phyloP scores from a whole-genome alignment of 1,284 basidiomycete genomes.

The Cryptococcus maquisensis region DNA sequence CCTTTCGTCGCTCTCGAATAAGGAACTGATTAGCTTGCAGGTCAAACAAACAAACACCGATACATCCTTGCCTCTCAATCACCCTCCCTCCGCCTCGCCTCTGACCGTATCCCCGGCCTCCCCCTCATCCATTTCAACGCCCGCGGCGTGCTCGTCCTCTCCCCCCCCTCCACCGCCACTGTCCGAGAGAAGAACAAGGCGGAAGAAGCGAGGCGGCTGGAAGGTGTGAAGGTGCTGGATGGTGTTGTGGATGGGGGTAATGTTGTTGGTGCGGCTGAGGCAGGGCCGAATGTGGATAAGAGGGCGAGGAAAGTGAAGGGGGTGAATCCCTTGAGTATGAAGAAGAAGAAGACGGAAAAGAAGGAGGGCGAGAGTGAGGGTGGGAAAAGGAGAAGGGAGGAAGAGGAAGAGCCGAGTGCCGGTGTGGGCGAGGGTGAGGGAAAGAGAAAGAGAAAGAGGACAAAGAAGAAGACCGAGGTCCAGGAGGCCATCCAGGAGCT shows the following conservation, averaged over 20 bases:
- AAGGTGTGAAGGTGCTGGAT: slow-evolving; percentile 31
- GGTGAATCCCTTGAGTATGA: slow-evolving; percentile 88
- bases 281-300: slow-evolving; percentile 51
- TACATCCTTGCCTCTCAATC: slow-evolving; percentile 82
- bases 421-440: slow-evolving; percentile 14
- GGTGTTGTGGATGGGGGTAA: slow-evolving; percentile 40
- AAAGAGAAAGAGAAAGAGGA: slow-evolving; percentile 40
- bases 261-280: slow-evolving; percentile 54
- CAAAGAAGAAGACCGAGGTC: slow-evolving; percentile 37
- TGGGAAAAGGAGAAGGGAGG: slow-evolving; percentile 10
- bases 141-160: slow-evolving; percentile 84
- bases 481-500: slow-evolving; percentile 36
- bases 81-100: slow-evolving; percentile 59
- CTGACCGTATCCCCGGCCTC: slow-evolving; percentile 70
- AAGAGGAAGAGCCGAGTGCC: slow-evolving; percentile 6
- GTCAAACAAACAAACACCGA: slow-evolving; percentile 81
- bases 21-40: slow-evolving; percentile 33
- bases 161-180: slow-evolving; percentile 75
- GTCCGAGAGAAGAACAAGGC: slow-evolving; percentile 63
- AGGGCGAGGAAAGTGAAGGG: slow-evolving; percentile 72
- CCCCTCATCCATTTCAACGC: slow-evolving; percentile 80
- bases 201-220: slow-evolving; percentile 45
- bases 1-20: too few relatives aligned
- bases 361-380: background rate
- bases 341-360: slow-evolving; percentile 65